phyloP scores from a whole-genome alignment of 73 alveolate genomes.

The Paramecium biaurelia region DNA sequence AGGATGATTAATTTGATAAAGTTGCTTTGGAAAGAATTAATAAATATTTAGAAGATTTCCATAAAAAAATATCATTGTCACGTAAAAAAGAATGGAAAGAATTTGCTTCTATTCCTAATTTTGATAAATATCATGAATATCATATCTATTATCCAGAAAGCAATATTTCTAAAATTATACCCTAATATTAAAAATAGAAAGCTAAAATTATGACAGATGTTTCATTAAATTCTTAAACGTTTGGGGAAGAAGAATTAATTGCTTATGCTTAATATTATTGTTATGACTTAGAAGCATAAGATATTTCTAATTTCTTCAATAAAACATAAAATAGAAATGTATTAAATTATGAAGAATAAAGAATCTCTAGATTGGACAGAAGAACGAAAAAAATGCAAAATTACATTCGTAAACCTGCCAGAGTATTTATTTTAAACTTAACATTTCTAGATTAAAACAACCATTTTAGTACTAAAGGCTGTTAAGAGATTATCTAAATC shows the following conservation, averaged over 20 bases:
- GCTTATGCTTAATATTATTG: background rate
- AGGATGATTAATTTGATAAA: background rate
- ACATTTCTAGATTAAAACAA: background rate
- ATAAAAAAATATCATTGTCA: background rate
- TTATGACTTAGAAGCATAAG: background rate
- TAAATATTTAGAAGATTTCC: conserved; percentile 8
- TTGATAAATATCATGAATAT: conserved; percentile 14
- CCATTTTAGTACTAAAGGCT: background rate
- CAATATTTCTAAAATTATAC: background rate
- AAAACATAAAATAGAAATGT: background rate
- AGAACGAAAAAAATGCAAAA: background rate
- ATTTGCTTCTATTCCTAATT: background rate
- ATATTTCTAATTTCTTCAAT: background rate
- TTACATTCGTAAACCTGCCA: background rate
- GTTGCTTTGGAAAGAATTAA: background rate
- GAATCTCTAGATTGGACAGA: background rate
- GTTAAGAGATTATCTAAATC: background rate
- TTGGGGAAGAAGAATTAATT: background rate
- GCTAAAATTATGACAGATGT: background rate
- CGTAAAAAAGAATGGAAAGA: conserved; percentile 14
- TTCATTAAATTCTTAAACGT: background rate
- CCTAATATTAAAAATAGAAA: background rate
- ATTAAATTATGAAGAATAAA: background rate
- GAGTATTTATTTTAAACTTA: background rate
- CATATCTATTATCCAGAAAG: background rate